A percentile compares a stretch with the other conserved stretches of the same genome.
phyloP scores from a whole-genome alignment of 305 asterid genomes.

The Fraxinus velutina region DNA sequence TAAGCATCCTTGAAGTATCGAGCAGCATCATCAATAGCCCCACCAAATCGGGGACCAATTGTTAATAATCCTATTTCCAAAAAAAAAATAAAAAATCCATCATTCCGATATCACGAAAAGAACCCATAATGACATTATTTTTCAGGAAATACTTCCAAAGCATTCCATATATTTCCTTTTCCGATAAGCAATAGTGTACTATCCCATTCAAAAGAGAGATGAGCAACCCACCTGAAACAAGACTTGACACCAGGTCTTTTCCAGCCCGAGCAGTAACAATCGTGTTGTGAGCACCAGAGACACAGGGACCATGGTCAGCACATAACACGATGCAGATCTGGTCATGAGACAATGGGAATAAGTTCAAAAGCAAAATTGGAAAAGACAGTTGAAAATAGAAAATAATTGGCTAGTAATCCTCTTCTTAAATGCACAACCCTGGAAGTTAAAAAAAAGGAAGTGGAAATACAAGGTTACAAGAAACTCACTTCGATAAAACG shows the following conservation, averaged over 20 bases:
- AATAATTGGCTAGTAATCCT: background rate
- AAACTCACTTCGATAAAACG: slow-evolving; percentile 73
- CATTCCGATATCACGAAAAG: background rate
- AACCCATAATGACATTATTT: slow-evolving; percentile 49
- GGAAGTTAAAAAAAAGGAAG: background rate
- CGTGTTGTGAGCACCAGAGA: slow-evolving; percentile 96
- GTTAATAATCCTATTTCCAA: slow-evolving; percentile 41
- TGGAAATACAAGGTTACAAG: slow-evolving; percentile 6
- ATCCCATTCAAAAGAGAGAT: background rate
- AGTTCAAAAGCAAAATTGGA: background rate
- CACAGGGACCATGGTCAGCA: slow-evolving; percentile 99
- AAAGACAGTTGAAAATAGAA: background rate
- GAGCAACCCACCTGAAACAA: slow-evolving; percentile 66
- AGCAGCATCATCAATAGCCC: slow-evolving; percentile 35
- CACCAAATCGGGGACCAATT: slow-evolving; percentile 41
- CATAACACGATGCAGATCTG: slow-evolving; percentile 94
- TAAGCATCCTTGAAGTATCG: slow-evolving; percentile 99
- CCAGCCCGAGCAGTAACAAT: slow-evolving; percentile 98
- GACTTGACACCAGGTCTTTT: slow-evolving; percentile 92
- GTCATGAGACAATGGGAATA: background rate
- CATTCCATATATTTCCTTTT: background rate
- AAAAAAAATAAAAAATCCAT: background rate
- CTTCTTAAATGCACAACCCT: background rate
- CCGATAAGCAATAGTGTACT: background rate
- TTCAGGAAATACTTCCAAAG: slow-evolving; percentile 19